phyloP scores from a whole-genome alignment of 2,329 filamentous ascomycete genomes.

The Escovopsis sp. region DNA sequence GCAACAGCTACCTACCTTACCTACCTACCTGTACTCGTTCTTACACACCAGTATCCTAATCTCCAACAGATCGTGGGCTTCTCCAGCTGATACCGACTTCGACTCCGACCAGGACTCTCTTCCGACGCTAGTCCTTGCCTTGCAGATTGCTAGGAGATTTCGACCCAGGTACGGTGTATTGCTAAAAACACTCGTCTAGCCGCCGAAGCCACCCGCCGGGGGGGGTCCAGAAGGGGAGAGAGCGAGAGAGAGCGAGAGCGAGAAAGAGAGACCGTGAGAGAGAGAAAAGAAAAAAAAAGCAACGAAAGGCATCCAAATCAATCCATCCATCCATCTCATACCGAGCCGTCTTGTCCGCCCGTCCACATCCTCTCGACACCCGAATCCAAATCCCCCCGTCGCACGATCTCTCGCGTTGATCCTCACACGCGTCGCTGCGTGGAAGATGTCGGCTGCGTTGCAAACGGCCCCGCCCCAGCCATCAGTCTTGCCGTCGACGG shows the following conservation, averaged over 20 bases:
- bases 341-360: not conserved
- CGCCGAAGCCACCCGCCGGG: too few species aligned
- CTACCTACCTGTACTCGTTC: too few species aligned
- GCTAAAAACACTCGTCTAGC: too few species aligned
- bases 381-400: not conserved
- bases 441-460: conserved; percentile 40
- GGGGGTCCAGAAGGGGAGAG: too few species aligned
- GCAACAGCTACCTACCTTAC: too few species aligned
- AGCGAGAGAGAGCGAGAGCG: too few species aligned
- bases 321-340: not conserved
- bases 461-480: conserved; percentile 45
- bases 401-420: conserved; percentile 2
- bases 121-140: too few species aligned
- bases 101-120: too few species aligned
- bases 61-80: too few species aligned
- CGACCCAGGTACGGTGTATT: too few species aligned
- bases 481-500: conserved; percentile 31
- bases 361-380: not conserved
- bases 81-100: too few species aligned
- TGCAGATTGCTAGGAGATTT: too few species aligned
- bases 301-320: not conserved
- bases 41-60: not conserved
- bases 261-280: not conserved
- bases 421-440: conserved; percentile 8
- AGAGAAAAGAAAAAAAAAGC: not conserved